phyloP scores from a whole-genome alignment of 2,329 filamentous ascomycete species.

The Cadophora luteo-olivacea region DNA sequence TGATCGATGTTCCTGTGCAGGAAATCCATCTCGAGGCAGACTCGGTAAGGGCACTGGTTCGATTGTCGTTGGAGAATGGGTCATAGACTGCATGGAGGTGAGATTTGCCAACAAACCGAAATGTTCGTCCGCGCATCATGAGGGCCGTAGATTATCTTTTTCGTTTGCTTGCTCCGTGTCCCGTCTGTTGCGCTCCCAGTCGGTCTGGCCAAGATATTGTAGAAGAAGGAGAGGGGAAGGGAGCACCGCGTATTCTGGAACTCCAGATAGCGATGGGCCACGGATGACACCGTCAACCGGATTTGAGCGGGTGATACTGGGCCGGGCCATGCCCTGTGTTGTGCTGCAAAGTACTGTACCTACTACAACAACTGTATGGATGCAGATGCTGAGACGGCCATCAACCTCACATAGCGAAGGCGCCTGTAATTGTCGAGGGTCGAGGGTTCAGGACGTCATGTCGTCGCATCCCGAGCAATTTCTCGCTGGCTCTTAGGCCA shows the following conservation, averaged over 20 bases:
- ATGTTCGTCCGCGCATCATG: conserved; percentile 13
- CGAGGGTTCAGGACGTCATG: neutral
- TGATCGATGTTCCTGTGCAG: conserved; percentile 23
- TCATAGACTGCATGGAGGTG: neutral
- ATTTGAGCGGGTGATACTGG: neutral
- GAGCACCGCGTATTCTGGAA: conserved; percentile 8
- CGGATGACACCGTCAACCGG: neutral
- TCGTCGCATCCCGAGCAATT: conserved; percentile 4
- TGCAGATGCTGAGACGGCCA: conserved; percentile 17
- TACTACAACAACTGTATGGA: neutral
- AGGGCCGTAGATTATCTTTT: neutral
- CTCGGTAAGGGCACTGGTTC: conserved; percentile 26
- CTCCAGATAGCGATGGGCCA: neutral
- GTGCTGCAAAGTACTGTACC: conserved; percentile 3
- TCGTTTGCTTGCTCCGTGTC: conserved; percentile 6
- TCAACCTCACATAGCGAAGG: conserved; percentile 5
- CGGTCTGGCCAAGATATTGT: neutral
- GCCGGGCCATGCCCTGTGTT: neutral
- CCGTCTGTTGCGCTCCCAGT: conserved; percentile 7
- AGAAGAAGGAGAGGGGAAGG: neutral
- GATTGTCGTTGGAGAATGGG: conserved; percentile 29
- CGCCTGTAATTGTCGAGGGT: neutral
- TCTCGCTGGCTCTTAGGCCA: conserved; percentile 1
- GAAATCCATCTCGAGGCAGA: conserved; percentile 13
- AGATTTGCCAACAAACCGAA: conserved; percentile 17